Conservation (phyloP, 2,329 filamentous ascomycete genomes). For the Colletotrichum sp. region DNA sequence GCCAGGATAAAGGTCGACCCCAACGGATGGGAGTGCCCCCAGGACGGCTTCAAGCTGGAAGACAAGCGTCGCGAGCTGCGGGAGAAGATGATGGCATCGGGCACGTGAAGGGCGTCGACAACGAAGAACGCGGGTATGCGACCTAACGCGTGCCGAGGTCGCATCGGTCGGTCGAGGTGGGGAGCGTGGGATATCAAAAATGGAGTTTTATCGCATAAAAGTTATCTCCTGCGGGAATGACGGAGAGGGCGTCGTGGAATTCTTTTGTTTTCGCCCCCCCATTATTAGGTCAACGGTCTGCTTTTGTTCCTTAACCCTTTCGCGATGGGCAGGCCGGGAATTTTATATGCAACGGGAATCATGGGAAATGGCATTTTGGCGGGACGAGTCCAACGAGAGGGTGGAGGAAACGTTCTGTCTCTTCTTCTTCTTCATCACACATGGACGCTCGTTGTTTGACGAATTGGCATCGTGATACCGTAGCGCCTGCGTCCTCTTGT, state of each 20-base stretch:
- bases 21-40: slow-evolving; percentile 49
- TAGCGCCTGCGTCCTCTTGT: neutral
- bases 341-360: neutral
- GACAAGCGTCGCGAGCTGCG: slow-evolving; percentile 22
- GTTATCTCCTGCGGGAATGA: neutral
- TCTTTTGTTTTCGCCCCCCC: neutral
- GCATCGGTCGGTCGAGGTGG: neutral
- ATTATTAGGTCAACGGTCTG: neutral
- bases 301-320: neutral
- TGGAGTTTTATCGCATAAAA: slow-evolving; percentile 17
- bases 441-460: neutral
- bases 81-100: slow-evolving; percentile 1
- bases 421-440: neutral
- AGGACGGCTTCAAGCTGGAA: slow-evolving; percentile 19
- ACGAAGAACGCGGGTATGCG: neutral
- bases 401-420: neutral
- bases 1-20: slow-evolving; percentile 44
- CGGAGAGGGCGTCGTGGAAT: slow-evolving; percentile 8
- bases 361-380: neutral
- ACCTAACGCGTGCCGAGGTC: neutral
- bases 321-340: neutral
- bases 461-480: neutral
- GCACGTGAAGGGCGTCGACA: neutral
- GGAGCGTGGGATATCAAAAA: neutral
- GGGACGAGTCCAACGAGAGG: neutral